A percentile compares a stretch with the other conserved stretches of the same genome.
Conservation (phyloP, 371 early-diverging fungal genomes). For the Rhizomucor miehei region DNA sequence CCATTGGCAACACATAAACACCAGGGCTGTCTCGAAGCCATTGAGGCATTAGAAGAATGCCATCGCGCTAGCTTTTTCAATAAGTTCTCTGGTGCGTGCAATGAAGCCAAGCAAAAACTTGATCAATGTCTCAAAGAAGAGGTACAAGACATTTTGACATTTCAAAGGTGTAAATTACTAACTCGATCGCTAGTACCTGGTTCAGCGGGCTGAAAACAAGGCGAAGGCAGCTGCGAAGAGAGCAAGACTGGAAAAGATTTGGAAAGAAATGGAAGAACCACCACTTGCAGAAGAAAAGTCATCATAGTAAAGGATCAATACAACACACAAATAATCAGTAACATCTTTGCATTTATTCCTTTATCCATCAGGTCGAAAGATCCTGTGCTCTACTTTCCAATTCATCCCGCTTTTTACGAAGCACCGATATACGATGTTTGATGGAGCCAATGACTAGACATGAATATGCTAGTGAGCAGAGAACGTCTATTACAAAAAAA, state of each 20-base stretch:
- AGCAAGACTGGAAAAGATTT: constrained; percentile 37
- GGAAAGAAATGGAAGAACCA: constrained; percentile 51
- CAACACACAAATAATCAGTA: no score
- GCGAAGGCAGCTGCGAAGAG: constrained; percentile 34
- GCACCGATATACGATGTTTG: constrained; percentile 37
- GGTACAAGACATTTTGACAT: constrained; percentile 11
- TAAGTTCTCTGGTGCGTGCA: constrained; percentile 41
- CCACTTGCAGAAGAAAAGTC: constrained; percentile 15
- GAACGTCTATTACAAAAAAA: background rate
- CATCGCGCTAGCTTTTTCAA: constrained; percentile 45
- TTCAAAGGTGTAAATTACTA: no score
- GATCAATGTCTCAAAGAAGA: constrained; percentile 44
- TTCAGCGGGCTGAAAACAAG: constrained; percentile 35
- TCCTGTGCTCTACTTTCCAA: no score
- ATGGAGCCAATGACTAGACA: constrained; percentile 46
- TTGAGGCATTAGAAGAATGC: constrained; percentile 43
- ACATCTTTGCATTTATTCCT: no score
- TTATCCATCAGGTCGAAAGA: no score
- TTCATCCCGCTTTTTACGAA: constrained; percentile 27
- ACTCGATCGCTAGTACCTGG: constrained; percentile 25
- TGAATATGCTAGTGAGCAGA: constrained; percentile 1
- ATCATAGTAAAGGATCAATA: no score
- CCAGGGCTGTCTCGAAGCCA: constrained; percentile 40
- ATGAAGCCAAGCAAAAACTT: constrained; percentile 33
- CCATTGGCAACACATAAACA: constrained; percentile 42